A percentile compares a stretch with the other conserved stretches of the same genome.
Evolutionary conservation across 2,329 filamentous ascomycete genomes (phyloP).

Genomic region (Neofusicoccum laricinum): DNA sequence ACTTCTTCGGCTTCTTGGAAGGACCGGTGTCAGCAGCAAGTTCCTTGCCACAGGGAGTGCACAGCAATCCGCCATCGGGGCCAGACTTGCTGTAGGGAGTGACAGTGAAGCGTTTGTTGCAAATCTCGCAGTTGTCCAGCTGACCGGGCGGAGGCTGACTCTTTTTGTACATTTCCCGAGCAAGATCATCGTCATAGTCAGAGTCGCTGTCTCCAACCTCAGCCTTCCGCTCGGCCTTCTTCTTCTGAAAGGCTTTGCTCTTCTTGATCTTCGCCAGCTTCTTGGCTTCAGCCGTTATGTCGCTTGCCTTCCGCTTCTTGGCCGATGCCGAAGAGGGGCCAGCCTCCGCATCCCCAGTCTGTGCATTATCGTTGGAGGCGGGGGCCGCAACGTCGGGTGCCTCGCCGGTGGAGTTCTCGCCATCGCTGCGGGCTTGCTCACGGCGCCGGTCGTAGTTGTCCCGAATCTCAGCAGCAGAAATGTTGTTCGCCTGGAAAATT

Average conservation of each 20-base stretch:
- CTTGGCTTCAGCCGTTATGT: slow-evolving; percentile 10
- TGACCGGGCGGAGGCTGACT: slow-evolving; percentile 70
- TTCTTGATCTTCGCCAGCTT: slow-evolving; percentile 39
- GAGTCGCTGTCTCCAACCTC: slow-evolving; percentile 44
- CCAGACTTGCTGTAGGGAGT: slow-evolving; percentile 83
- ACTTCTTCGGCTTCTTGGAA: slow-evolving; percentile 57
- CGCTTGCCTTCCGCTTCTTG: slow-evolving; percentile 41
- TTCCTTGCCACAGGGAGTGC: slow-evolving; percentile 75
- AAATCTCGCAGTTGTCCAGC: slow-evolving; percentile 82
- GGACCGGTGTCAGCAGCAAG: slow-evolving; percentile 64
- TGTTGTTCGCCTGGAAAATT: slow-evolving; percentile 62
- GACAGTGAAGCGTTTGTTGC: slow-evolving; percentile 85
- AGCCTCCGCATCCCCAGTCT: slow-evolving; percentile 35
- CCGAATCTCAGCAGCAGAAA: slow-evolving; percentile 63
- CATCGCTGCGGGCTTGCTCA: slow-evolving; percentile 36
- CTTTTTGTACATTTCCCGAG: slow-evolving; percentile 55
- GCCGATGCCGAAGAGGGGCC: slow-evolving; percentile 21
- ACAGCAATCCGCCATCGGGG: slow-evolving; percentile 82
- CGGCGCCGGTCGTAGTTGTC: slow-evolving; percentile 57
- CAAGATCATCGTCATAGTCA: slow-evolving; percentile 46
- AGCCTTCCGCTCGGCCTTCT: slow-evolving; percentile 44
- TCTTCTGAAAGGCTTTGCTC: slow-evolving; percentile 50
- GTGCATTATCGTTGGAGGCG: slow-evolving; percentile 48
- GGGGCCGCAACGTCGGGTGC: slow-evolving; percentile 32
- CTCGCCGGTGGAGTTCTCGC: slow-evolving; percentile 30